These are phyloP conservation scores for Wakefieldia striispora DNA, from an alignment of 768 basidiomycete species.

Conservation along the genomic window DNA sequence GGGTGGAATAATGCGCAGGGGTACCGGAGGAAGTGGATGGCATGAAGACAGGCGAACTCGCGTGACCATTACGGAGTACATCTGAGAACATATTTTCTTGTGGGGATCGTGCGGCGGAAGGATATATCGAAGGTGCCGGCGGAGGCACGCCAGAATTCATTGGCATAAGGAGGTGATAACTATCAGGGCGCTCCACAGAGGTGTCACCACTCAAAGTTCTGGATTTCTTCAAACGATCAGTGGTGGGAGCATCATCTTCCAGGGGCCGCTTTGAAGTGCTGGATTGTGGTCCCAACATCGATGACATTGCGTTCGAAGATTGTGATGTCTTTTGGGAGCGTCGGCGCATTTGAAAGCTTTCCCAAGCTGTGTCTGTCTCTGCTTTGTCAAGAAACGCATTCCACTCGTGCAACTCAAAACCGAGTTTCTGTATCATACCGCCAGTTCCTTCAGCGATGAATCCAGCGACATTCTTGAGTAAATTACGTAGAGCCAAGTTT, in stretches of 20 bases:
- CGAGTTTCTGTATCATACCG: constrained; percentile 72
- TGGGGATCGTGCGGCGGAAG: constrained; percentile 39
- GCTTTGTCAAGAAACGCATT: constrained; percentile 78
- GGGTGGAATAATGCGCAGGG: constrained; percentile 43
- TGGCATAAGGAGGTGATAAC: constrained; percentile 58
- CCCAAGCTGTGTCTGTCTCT: constrained; percentile 93
- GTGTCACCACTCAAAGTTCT: constrained; percentile 41
- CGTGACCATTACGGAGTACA: constrained; percentile 50
- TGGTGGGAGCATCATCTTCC: constrained; percentile 29
- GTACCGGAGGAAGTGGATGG: constrained; percentile 42
- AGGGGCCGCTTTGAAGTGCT: constrained; percentile 21
- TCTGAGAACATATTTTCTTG: constrained; percentile 60
- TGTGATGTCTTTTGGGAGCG: constrained; percentile 29
- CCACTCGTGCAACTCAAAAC: constrained; percentile 77
- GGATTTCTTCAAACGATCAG: constrained; percentile 49
- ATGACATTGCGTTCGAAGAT: constrained; percentile 29
- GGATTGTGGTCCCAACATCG: constrained; percentile 28
- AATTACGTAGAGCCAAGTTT: constrained; percentile 78
- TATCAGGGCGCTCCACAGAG: constrained; percentile 39
- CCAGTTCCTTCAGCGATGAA: constrained; percentile 90
- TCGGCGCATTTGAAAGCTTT: constrained; percentile 79
- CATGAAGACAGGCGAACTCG: constrained; percentile 62
- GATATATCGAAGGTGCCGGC: constrained; percentile 42
- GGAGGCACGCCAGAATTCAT: constrained; percentile 42
- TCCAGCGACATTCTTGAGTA: constrained; percentile 69